These are phyloP conservation scores for Paraconiothyrium brasiliense DNA, from an alignment of 2,329 filamentous ascomycete species.

Conservation along the genomic window DNA sequence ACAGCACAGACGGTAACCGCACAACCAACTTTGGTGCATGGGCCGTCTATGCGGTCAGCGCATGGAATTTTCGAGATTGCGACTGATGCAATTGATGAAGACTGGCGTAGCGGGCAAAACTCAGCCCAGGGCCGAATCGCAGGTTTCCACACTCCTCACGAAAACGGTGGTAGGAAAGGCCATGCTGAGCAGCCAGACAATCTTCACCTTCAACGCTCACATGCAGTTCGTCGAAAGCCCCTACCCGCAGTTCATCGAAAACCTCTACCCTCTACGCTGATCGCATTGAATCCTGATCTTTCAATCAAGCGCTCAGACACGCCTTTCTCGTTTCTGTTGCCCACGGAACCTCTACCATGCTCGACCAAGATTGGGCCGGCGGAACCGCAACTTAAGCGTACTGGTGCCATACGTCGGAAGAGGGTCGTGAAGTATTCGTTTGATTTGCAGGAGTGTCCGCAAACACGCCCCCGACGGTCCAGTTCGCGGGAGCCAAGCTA, in stretches of 20 bases:
- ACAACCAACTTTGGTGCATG: not conserved
- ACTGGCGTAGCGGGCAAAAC: no score
- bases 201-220: not conserved
- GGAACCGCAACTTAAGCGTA: not conserved
- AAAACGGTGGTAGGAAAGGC: not conserved
- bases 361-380: not conserved
- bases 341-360: not conserved
- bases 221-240: not conserved
- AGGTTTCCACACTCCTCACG: not conserved
- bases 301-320: not conserved
- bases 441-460: not conserved
- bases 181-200: not conserved
- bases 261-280: not conserved
- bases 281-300: not conserved
- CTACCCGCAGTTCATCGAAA: not conserved
- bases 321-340: not conserved
- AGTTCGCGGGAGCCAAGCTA: not conserved
- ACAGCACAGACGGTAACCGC: not conserved
- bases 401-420: not conserved
- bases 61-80: not conserved
- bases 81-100: not conserved
- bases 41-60: not conserved
- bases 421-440: not conserved
- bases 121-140: no score
- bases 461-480: no score